Base-by-base conservation (phyloP, 2,329 filamentous ascomycete species). In the Alternaria sp. region DNA sequence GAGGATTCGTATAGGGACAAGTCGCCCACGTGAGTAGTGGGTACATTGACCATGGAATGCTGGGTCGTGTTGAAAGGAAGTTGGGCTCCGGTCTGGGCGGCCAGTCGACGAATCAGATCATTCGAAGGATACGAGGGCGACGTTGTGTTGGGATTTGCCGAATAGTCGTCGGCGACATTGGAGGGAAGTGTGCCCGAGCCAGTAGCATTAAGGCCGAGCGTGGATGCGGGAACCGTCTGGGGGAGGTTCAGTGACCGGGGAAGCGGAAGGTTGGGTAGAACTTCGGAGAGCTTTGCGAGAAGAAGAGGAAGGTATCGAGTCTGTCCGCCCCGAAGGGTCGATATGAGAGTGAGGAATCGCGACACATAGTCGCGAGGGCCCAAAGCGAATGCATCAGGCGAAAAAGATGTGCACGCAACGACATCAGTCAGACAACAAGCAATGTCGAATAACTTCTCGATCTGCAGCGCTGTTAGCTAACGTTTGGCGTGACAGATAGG, bases 361-460 rank as follows among this genome's bases (percentile, higher is more conserved):
- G 86, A 86, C 5, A 96, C 85, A 70, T 92, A 88, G 69, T 94
- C 90, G 34, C 87, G 87, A 3, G 91, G 90, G 7, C 72, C 75
- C 36, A 76, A 63, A 10, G 74, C 71, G 72, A 91, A 92, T n/a
- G 77, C 76, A 56, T 80, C 71, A 57, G 80, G 79, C 48, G 80
- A 86, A 50, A 88, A 82, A 1, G 84, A 83, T 4, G 86, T 83
- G 67, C 82, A 85, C 8, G 88, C 84, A 54, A 96, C 86, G 23
- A 91, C 88, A 63, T 94, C 90, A 7, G 85, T 89, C 61, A 95
- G 81, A 14, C 88, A 87, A 73, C 85, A 90, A 11, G 90, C 87
- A 34, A 93, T 85, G 65, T 93, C 90, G 67, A 95, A 86, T 11
- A 96, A 79, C 73, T 94, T 94, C 72, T 93, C 91, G 60, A 95